Conservation (phyloP, 345 rosid species). For the Garcia nutans region DNA sequence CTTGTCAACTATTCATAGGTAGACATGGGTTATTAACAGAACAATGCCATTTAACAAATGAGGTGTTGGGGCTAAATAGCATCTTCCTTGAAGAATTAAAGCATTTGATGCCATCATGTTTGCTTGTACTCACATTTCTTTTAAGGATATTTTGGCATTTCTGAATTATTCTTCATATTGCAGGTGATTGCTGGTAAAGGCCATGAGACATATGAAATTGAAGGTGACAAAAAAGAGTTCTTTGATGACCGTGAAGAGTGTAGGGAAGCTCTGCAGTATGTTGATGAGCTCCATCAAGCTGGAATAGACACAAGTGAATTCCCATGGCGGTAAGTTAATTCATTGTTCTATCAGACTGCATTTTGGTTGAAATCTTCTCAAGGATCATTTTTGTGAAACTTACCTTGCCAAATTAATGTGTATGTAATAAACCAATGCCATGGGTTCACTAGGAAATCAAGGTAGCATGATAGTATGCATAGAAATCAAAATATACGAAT, state of each 20-base stretch:
- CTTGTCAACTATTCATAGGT: neutral
- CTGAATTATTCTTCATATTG: slow-evolving; percentile 9
- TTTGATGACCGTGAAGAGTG: slow-evolving; percentile 92
- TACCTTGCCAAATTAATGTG: neutral
- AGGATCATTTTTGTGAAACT: neutral
- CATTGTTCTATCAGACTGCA: neutral
- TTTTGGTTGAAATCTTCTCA: neutral
- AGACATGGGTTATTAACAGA: neutral
- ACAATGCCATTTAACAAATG: neutral
- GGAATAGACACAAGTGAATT: slow-evolving; percentile 98
- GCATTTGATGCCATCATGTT: neutral
- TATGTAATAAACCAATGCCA: neutral
- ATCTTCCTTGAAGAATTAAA: neutral
- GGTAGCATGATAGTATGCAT: neutral
- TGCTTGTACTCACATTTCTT: slow-evolving; percentile 1
- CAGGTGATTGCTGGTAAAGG: slow-evolving; percentile 96
- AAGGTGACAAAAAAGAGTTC: slow-evolving; percentile 82
- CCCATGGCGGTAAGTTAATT: slow-evolving; percentile 83
- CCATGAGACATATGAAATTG: slow-evolving; percentile 74
- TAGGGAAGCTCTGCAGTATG: slow-evolving; percentile 87
- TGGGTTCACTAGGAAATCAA: neutral
- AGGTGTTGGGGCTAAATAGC: neutral
- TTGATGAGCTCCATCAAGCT: slow-evolving; percentile 92
- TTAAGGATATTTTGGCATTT: neutral
- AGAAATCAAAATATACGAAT: too few species aligned